These are phyloP conservation scores for Blastobotrys capitulatus DNA, from an alignment of 1,139 yeast species.

Conservation along the genomic window DNA sequence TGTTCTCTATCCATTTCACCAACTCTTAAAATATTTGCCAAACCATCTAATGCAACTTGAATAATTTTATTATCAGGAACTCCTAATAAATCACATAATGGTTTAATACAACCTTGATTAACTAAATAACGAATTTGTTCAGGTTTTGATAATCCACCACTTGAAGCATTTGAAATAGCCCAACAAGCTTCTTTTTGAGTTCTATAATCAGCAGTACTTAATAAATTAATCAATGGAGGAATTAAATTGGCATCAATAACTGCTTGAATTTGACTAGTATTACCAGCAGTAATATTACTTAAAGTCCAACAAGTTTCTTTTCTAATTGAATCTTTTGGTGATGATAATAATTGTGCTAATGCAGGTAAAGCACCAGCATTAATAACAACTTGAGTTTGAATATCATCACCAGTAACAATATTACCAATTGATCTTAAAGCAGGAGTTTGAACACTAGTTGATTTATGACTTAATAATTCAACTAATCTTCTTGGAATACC, in stretches of 20 bases:
- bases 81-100: conserved; percentile 84
- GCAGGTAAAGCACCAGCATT: conserved; percentile 91
- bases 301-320: conserved; percentile 99
- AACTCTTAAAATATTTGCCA: conserved; percentile 87
- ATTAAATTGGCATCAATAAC: conserved; percentile 91
- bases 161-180: conserved; percentile 97
- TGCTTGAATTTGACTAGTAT: conserved; percentile 90
- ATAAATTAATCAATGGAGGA: conserved; percentile 83
- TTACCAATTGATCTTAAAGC: conserved; percentile 97
- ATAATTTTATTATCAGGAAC: conserved; percentile 88
- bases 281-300: conserved; percentile 97
- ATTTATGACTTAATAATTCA: conserved; percentile 77
- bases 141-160: conserved; percentile 89
- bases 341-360: conserved; percentile 68
- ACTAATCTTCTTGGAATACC: conserved; percentile 93
- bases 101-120: conserved; percentile 93
- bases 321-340: conserved; percentile 86
- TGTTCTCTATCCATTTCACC: conserved; percentile 91
- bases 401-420: conserved; percentile 93
- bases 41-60: conserved; percentile 92
- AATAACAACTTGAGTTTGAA: conserved; percentile 91
- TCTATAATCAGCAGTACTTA: conserved; percentile 82
- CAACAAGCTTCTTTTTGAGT: conserved; percentile 98
- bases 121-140: conserved; percentile 92
- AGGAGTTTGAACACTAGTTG: conserved; percentile 90